These are phyloP conservation scores for Caryopteris hybrid DNA, from an alignment of 305 asterid genomes.

Conservation along the genomic window DNA sequence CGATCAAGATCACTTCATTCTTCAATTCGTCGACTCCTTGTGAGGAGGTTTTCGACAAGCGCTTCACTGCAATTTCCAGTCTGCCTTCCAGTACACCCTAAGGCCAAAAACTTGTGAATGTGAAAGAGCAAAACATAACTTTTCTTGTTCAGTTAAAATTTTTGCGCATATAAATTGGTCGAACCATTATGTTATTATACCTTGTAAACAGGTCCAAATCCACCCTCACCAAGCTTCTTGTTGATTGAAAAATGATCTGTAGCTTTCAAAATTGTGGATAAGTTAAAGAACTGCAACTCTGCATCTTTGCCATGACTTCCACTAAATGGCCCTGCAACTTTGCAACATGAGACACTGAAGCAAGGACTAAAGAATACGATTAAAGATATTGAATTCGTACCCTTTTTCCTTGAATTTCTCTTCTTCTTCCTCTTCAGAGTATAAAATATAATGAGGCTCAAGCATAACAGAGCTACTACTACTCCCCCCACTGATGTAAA, in stretches of 20 bases:
- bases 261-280: slow-evolving; percentile 2
- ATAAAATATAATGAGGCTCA: neutral
- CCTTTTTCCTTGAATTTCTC: neutral
- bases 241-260: neutral
- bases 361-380: neutral
- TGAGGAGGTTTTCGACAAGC: slow-evolving; percentile 25
- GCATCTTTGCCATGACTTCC: neutral
- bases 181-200: neutral
- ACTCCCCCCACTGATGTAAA: neutral
- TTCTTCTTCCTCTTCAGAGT: neutral
- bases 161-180: too few relatives aligned
- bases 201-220: slow-evolving; percentile 16
- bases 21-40: slow-evolving; percentile 31
- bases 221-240: slow-evolving; percentile 17
- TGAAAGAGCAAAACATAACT: neutral
- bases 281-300: slow-evolving; percentile 4
- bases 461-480: neutral
- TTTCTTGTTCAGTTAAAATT: neutral
- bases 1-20: slow-evolving; percentile 27
- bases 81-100: slow-evolving; percentile 32
- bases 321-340: neutral
- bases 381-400: neutral
- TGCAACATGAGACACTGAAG: neutral
- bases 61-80: slow-evolving; percentile 31
- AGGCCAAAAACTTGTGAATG: neutral